A percentile compares a stretch with the other conserved stretches of the same genome.
Evolutionary conservation across 2,329 filamentous ascomycete species (phyloP).

Genomic region (Sclerotinia spermophila): DNA sequence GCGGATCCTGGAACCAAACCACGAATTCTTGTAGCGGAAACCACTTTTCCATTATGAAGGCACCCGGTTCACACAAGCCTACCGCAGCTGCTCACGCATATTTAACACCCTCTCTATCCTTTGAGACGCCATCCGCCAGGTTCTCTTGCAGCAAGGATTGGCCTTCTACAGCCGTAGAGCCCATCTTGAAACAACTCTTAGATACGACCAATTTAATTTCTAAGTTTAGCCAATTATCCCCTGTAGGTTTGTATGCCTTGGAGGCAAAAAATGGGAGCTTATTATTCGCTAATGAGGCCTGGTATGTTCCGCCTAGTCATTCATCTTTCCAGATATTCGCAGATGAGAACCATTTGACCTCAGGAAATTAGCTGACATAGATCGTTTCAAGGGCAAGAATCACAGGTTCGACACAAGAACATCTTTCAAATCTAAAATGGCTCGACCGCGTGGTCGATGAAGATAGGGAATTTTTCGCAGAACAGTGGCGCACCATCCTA

Average conservation of each 20-base stretch:
- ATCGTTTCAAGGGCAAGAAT: not conserved
- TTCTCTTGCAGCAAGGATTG: not conserved
- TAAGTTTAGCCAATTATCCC: constrained; percentile 1
- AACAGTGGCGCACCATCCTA: not conserved
- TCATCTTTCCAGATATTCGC: not conserved
- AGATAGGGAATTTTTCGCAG: not conserved
- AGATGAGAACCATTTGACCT: not conserved
- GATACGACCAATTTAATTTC: not conserved
- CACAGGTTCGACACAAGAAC: not conserved
- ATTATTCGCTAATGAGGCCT: constrained; percentile 8
- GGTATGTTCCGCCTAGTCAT: not conserved
- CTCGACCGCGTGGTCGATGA: not conserved
- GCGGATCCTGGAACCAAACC: not conserved
- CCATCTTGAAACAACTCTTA: constrained; percentile 2
- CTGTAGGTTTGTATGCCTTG: not conserved
- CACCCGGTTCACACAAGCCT: not conserved
- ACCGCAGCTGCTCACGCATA: not conserved
- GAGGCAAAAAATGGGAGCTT: not conserved
- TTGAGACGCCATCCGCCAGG: not conserved
- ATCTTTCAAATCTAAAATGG: not conserved
- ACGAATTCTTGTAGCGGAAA: not conserved
- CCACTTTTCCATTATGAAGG: not conserved
- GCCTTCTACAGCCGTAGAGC: constrained; percentile 1
- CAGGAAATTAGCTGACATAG: not conserved
- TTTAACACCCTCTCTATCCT: not conserved